Percentiles rank a stretch among this genome's conserved stretches.
phyloP scores from a whole-genome alignment of 2,329 filamentous ascomycete species.

The Aspergillus persii region DNA sequence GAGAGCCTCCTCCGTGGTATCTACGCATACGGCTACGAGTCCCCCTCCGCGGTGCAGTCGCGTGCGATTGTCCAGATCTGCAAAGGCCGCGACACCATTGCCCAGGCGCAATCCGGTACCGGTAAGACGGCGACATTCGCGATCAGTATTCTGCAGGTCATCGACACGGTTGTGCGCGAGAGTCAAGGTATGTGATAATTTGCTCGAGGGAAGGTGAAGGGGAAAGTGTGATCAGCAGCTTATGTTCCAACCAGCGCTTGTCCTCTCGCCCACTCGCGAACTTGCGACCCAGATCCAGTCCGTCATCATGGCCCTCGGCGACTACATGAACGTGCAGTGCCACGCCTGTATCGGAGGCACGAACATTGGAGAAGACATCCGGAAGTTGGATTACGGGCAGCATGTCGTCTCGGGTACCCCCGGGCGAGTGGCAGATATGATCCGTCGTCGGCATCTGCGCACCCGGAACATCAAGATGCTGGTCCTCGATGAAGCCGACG shows the following conservation, averaged over 20 bases:
- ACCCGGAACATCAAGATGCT: slow-evolving; percentile 77
- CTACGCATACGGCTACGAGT: slow-evolving; percentile 98
- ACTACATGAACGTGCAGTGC: slow-evolving; percentile 99
- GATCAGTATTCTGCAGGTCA: slow-evolving; percentile 93
- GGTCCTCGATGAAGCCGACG: slow-evolving; percentile 73
- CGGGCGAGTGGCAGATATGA: slow-evolving; percentile 89
- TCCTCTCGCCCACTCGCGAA: slow-evolving; percentile 94
- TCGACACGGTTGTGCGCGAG: slow-evolving; percentile 88
- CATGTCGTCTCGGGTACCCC: slow-evolving; percentile 97
- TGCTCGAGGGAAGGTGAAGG: neutral
- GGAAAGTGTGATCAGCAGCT: neutral
- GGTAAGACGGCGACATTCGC: slow-evolving; percentile 97
- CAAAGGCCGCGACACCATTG: slow-evolving; percentile 98
- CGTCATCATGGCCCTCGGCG: slow-evolving; percentile 98
- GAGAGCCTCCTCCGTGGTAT: slow-evolving; percentile 95
- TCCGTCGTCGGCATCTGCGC: slow-evolving; percentile 68
- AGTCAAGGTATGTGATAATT: slow-evolving; percentile 61
- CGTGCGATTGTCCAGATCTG: slow-evolving; percentile 98
- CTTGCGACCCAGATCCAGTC: slow-evolving; percentile 97
- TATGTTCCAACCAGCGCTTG: slow-evolving; percentile 61
- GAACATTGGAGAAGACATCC: slow-evolving; percentile 96
- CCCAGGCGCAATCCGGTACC: slow-evolving; percentile 94
- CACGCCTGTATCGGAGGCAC: slow-evolving; percentile 98
- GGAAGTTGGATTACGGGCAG: slow-evolving; percentile 94
- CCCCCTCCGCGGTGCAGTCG: slow-evolving; percentile 94